Base-by-base conservation (phyloP, 129 eudicot species). In the Artemisia annua region DNA sequence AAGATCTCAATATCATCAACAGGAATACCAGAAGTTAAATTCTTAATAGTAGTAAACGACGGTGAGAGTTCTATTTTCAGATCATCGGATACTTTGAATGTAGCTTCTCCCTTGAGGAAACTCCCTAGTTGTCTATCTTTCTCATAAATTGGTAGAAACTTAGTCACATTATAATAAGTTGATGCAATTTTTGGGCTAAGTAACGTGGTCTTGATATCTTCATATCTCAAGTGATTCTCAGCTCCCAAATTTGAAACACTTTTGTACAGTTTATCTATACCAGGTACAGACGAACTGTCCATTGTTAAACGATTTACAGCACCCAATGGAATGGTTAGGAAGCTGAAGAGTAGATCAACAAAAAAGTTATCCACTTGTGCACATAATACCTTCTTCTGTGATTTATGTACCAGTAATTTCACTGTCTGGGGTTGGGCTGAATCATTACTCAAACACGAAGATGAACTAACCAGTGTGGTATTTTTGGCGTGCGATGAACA, bases 261-360 rank as follows among this genome's bases (percentile, higher is more conserved):
- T 1, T 26, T 65, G 48, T 79, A 72, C 72, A 85, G 14, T 26
- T 82, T 85, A 56, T 52, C 59, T 48, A 82, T 52, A 26, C 74
- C 79, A 51, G 19, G 8, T 39, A 63, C n/a, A n/a, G 56, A 51
- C 1, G 67, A 26, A 26, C 3, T 26, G 3, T 26, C 30, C 30
- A 26, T 26, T 26, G 30, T 26, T 26, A 26, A 26, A 26, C 3
- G 30, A 4, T 26, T 26, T 26, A 26, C 30, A 26, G 30, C 30
- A 26, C 30, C 30, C 30, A 26, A 26, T 3, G 30, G 30, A 26
- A 26, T 20, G 22, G 79, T 58, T 55, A 77, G 72, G 56, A 80
- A 67, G 64, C 70, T 70, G 11, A 80, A 83, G 30, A 86, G 79
- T 59, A 86, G 52, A 54, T 83, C 81, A n/a, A 80, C 72, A 44